Base-by-base conservation (phyloP, 345 rosid genomes). In the Lepidium sativum region DNA sequence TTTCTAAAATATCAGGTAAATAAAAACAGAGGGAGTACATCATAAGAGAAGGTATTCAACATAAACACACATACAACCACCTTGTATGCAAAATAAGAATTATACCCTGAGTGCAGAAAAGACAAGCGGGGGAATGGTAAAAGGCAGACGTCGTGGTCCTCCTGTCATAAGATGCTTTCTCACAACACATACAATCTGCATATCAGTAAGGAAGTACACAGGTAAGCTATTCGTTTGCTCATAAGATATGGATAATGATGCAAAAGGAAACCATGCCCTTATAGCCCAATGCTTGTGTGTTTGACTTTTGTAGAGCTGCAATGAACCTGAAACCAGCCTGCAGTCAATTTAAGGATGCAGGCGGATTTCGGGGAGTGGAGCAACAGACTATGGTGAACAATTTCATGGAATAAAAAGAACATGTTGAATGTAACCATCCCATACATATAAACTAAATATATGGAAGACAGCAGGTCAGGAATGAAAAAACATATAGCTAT, bases 101-200 rank as follows among this genome's bases (percentile, higher is more conserved):
- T 54, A 54, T 79, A 88, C 98, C 83, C 79, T 80, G 51, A 91
- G 88, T 51, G 95, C 82, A 33, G 88, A 84, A 77, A 86, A 86
- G 39, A 84, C 83, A 68, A 88, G 78, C 0, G 98, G 77, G 44
- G 96, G 87, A 80, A 86, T 71, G 4, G 96, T 88, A 74, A 82
- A 88, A 32, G 85, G 89, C 31, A 91, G 75, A 49, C 90, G 87
- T 63, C 70, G 84, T 10, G 83, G 80, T 67, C 98, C 96, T 65
- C 95, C 92, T 3, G 75, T 74, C 86, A 86, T 79, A 33, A 83
- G 80, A 75, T 86, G 95, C 81, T 85, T 83, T 81, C 77, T 80
- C 78, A 86, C 84, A 2, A 75, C 79, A 67, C 75, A 80, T 74
- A 88, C 80, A 53, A 91, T 91, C 96, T 91, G 88, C 72, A 75